These are phyloP conservation scores for Phanerochaete sordida DNA, from an alignment of 768 basidiomycete species.

Conservation along the genomic window DNA sequence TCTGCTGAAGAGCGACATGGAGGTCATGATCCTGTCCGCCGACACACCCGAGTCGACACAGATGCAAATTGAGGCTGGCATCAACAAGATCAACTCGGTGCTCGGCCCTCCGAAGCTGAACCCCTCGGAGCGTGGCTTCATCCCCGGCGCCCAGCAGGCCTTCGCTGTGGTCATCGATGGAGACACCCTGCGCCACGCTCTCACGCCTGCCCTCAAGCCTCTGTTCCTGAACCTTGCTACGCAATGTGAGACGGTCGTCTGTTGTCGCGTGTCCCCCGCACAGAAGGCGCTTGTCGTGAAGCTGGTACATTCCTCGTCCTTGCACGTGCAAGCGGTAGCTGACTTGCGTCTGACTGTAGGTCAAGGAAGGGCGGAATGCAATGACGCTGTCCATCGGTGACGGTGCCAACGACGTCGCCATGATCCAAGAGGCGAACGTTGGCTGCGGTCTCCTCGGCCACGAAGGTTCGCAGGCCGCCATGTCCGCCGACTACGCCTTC, in stretches of 20 bases:
- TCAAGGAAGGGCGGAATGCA: conserved; percentile 92
- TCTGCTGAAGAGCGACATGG: conserved; percentile 90
- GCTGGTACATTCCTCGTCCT: conserved; percentile 54
- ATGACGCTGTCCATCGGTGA: conserved; percentile 98
- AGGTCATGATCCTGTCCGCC: conserved; percentile 94
- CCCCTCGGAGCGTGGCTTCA: conserved; percentile 60
- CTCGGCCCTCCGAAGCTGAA: conserved; percentile 71
- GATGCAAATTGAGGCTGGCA: conserved; percentile 83
- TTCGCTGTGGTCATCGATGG: conserved; percentile 98
- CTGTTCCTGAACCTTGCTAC: conserved; percentile 91
- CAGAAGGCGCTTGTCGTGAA: conserved; percentile 98
- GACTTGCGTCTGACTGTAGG: conserved; percentile 38
- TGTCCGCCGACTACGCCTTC: conserved; percentile 99
- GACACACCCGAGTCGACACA: conserved; percentile 72
- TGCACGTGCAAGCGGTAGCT: background rate
- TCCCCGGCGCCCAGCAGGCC: conserved; percentile 59
- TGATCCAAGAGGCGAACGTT: conserved; percentile 99
- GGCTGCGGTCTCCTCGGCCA: conserved; percentile 92
- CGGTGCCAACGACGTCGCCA: conserved; percentile 96
- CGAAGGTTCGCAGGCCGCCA: conserved; percentile 96
- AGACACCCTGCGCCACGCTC: conserved; percentile 81
- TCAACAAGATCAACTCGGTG: conserved; percentile 92
- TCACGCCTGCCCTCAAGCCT: conserved; percentile 72
- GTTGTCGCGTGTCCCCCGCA: conserved; percentile 95
- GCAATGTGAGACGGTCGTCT: conserved; percentile 97